Evolutionary conservation across 2,329 filamentous ascomycete species (phyloP).

Genomic region (Xylariaceae sp.): DNA sequence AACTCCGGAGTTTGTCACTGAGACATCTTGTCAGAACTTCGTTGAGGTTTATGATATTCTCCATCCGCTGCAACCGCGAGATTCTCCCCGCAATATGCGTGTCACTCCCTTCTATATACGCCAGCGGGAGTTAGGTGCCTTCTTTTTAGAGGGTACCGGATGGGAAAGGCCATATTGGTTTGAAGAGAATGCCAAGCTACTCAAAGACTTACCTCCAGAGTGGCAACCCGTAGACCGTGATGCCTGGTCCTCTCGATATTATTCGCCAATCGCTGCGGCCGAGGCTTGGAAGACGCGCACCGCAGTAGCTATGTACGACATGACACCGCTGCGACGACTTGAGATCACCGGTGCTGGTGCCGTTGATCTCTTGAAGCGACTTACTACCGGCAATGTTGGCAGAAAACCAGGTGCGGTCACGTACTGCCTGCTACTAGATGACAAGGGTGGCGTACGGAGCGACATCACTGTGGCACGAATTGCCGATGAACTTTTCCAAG

Average conservation of each 20-base stretch:
- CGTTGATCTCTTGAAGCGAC: slow-evolving; percentile 14
- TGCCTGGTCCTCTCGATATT: slow-evolving; percentile 13
- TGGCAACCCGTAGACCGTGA: slow-evolving; percentile 16
- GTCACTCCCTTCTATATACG: slow-evolving; percentile 14
- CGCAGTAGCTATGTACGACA: slow-evolving; percentile 17
- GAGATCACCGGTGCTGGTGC: slow-evolving; percentile 17
- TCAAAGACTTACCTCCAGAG: slow-evolving; percentile 8
- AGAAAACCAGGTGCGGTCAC: slow-evolving; percentile 16
- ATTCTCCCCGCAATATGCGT: slow-evolving; percentile 13
- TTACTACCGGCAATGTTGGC: slow-evolving; percentile 14
- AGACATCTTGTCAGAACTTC: slow-evolving; percentile 16
- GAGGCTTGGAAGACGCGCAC: slow-evolving; percentile 18
- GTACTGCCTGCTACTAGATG: slow-evolving; percentile 15
- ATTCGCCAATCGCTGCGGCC: slow-evolving; percentile 17
- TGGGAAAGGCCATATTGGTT: slow-evolving; percentile 18
- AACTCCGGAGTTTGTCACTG: slow-evolving; percentile 11
- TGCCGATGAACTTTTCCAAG: slow-evolving; percentile 13
- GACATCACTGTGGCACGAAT: slow-evolving; percentile 15
- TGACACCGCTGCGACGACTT: slow-evolving; percentile 16
- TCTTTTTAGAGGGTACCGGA: slow-evolving; percentile 11
- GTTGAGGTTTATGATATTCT: slow-evolving; percentile 18
- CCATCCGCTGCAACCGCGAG: slow-evolving; percentile 15
- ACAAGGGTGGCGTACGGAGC: slow-evolving; percentile 13
- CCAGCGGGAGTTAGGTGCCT: slow-evolving; percentile 17
- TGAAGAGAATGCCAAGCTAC: slow-evolving; percentile 13